Evolutionary conservation across 1,284 basidiomycete species (phyloP).

Genomic region (Heimioporus retisporus): DNA sequence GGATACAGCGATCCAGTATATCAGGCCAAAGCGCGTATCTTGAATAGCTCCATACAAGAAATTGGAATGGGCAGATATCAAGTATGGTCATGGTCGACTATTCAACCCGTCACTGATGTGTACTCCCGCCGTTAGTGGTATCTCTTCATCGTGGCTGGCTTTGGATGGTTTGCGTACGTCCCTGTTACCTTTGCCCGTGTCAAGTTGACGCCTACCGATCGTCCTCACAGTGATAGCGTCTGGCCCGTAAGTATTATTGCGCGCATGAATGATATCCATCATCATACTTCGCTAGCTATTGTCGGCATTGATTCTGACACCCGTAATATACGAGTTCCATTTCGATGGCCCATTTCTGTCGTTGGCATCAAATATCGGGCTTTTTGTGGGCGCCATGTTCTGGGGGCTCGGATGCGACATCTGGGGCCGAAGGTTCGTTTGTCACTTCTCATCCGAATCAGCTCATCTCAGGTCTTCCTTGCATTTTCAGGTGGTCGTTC

Average conservation of each 20-base stretch:
- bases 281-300: conserved; percentile 49
- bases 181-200: background rate
- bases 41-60: conserved; percentile 68
- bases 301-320: conserved; percentile 65
- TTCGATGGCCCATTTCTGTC: conserved; percentile 66
- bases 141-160: conserved; percentile 69
- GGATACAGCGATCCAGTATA: conserved; percentile 65
- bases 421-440: conserved; percentile 67
- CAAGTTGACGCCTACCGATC: background rate
- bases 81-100: conserved; percentile 46
- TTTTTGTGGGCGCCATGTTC: conserved; percentile 72
- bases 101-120: background rate
- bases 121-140: conserved; percentile 52
- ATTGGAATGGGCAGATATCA: conserved; percentile 79
- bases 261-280: background rate
- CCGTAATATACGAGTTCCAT: conserved; percentile 66
- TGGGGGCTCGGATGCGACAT: conserved; percentile 74
- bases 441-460: background rate
- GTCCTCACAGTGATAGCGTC: conserved; percentile 51
- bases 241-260: conserved; percentile 53
- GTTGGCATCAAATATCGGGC: conserved; percentile 68
- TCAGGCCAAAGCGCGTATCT: conserved; percentile 62
- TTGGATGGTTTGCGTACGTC: conserved; percentile 78
- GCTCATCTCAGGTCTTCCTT: background rate
- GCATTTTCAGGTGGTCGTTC: conserved; percentile 60